phyloP scores from a whole-genome alignment of 345 rosid genomes.

The Angophora floribunda region DNA sequence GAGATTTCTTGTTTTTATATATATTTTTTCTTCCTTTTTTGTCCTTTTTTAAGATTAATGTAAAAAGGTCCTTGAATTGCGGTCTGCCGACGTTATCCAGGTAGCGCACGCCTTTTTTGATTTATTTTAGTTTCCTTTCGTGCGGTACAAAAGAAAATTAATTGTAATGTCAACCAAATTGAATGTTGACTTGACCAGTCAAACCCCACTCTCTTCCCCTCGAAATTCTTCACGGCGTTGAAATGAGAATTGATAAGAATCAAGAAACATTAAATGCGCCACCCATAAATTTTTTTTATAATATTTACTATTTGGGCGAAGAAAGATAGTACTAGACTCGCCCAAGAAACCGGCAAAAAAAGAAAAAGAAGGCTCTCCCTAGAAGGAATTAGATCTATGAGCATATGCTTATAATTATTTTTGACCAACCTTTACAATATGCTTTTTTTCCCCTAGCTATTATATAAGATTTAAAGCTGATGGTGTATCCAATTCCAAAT shows the following conservation, averaged over 20 bases:
- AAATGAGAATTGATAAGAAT: not conserved
- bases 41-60: not conserved
- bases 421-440: too few species aligned
- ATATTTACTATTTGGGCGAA: too few species aligned
- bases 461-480: too few species aligned
- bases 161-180: not conserved
- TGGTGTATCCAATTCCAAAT: too few species aligned
- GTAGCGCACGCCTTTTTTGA: not conserved
- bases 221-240: not conserved
- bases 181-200: not conserved
- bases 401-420: too few species aligned
- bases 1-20: not conserved
- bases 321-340: not conserved
- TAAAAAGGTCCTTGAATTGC: not conserved
- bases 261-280: not conserved
- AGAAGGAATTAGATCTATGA: too few species aligned
- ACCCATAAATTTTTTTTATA: not conserved
- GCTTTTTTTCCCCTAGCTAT: too few species aligned
- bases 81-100: not conserved
- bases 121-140: not conserved
- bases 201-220: not conserved
- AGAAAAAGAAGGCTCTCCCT: too few species aligned
- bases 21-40: not conserved
- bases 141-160: not conserved
- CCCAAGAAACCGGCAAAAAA: not conserved